phyloP scores from a whole-genome alignment of 495 filamentous ascomycete genomes.

The Xylaria telfairii region DNA sequence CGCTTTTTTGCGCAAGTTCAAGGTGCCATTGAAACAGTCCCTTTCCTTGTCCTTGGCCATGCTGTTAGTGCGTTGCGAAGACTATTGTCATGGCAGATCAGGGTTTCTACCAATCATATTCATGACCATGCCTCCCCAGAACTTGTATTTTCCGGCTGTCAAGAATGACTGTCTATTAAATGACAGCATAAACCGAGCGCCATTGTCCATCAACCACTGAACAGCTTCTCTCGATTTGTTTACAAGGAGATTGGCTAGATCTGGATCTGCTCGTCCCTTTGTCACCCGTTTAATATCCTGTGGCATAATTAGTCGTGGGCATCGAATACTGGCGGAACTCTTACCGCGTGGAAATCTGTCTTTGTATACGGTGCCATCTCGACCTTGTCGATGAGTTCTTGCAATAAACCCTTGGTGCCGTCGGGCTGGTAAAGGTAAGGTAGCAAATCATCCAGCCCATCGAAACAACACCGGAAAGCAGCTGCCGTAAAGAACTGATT shows the following conservation, averaged over 20 bases:
- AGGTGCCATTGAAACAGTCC: constrained; percentile 58
- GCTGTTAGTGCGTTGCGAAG: not conserved
- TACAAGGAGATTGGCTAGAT: constrained; percentile 52
- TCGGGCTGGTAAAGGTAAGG: constrained; percentile 36
- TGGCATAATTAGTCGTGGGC: not conserved
- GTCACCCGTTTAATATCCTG: constrained; percentile 60
- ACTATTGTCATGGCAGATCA: not conserved
- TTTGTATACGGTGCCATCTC: constrained; percentile 41
- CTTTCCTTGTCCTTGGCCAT: constrained; percentile 49
- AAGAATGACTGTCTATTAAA: constrained; percentile 68
- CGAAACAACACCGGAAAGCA: constrained; percentile 57
- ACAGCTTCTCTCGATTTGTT: constrained; percentile 52
- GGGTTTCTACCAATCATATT: constrained; percentile 58
- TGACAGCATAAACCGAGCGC: constrained; percentile 60
- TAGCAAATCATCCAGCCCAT: constrained; percentile 55
- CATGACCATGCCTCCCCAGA: constrained; percentile 66
- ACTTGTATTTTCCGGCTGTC: constrained; percentile 60
- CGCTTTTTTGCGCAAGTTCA: constrained; percentile 46
- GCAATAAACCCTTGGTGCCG: constrained; percentile 44
- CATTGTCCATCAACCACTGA: constrained; percentile 61
- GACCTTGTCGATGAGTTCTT: constrained; percentile 51
- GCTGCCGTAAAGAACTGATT: constrained; percentile 61
- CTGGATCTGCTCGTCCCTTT: constrained; percentile 51
- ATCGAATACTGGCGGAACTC: not conserved
- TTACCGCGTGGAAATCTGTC: constrained; percentile 34